phyloP scores from a whole-genome alignment of 2,329 filamentous ascomycete genomes.

The Cladosporium halotolerans region DNA sequence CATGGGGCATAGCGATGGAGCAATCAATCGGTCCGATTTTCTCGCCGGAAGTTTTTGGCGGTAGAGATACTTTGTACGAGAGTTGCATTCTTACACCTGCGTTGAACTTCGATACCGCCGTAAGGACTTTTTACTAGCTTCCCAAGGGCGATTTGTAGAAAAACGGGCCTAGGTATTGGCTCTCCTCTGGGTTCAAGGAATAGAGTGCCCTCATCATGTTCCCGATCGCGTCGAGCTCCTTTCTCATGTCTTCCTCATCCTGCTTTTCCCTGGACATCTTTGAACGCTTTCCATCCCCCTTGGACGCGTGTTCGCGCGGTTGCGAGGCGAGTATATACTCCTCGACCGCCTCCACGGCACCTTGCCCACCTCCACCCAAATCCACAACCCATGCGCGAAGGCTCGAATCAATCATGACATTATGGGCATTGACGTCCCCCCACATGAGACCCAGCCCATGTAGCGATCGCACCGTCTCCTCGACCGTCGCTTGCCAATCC shows the following conservation, averaged over 20 bases:
- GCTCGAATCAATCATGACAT: neutral
- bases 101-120: too few species aligned
- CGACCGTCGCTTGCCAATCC: neutral
- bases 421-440: slow-evolving; percentile 1
- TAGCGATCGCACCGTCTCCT: neutral
- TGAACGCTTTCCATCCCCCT: neutral
- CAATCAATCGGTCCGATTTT: too few species aligned
- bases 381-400: neutral
- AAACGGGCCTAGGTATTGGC: neutral
- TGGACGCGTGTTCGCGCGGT: neutral
- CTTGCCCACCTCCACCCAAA: neutral
- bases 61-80: too few species aligned
- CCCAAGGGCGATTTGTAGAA: neutral
- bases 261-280: neutral
- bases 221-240: neutral
- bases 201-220: neutral
- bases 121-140: too few species aligned
- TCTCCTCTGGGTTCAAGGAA: neutral
- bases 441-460: neutral
- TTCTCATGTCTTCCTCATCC: neutral
- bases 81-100: too few species aligned
- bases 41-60: too few species aligned
- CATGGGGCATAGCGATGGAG: neutral
- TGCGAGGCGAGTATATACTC: neutral
- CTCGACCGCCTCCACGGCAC: neutral